Evolutionary conservation across 2,329 filamentous ascomycete species (phyloP), one percentile per base, ranked within the genome.

Genomic region (Lachnellula arida): DNA sequence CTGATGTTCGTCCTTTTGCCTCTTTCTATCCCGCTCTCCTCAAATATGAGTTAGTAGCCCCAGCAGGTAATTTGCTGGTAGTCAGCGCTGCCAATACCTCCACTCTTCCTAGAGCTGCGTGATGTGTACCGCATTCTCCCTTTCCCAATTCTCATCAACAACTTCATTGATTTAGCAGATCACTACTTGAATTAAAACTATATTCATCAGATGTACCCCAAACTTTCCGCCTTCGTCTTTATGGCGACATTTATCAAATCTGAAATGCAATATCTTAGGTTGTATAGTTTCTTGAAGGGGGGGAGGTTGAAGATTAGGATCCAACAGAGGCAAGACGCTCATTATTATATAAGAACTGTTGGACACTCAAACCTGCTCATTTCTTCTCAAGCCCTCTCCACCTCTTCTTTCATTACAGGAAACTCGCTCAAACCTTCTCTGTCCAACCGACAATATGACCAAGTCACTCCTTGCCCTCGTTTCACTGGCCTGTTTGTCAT

Each of bases 401-500:
- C 17, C 15, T 42, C 15, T 7, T 17, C 12, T 42, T 42, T 6
- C 3, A n/a, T 12, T 11, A 6, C 15, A n/a, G 17, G 39, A 42
- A n/a, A 42, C 15, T 42, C 17, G 39, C 39, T 17, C 39, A 42
- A n/a, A 17, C 9, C 17, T n/a, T 12, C 9, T n/a, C 46, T 49
- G 28, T 11, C 28, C 9, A 32, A 32, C 12, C 28, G 9, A 4
- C 46, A 17, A 32, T 15, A 46, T 53, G 51, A 25, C 43, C 17
- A 44, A 53, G 40, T 53, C 35, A 23, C 28, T 53, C 17, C 28
- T 52, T 17, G 32, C 54, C 12, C 37, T 55, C 19, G 40, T 51
- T 7, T 49, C 51, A 14, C 25, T 55, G 34, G 58, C 51, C 32
- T 17, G 39, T 19, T 2, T 54, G 17, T 52, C 22, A 40, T 28